These are phyloP conservation scores for Tetrapisispora nanseiensis DNA, from an alignment of 805 yeast species.

Conservation along the genomic window DNA sequence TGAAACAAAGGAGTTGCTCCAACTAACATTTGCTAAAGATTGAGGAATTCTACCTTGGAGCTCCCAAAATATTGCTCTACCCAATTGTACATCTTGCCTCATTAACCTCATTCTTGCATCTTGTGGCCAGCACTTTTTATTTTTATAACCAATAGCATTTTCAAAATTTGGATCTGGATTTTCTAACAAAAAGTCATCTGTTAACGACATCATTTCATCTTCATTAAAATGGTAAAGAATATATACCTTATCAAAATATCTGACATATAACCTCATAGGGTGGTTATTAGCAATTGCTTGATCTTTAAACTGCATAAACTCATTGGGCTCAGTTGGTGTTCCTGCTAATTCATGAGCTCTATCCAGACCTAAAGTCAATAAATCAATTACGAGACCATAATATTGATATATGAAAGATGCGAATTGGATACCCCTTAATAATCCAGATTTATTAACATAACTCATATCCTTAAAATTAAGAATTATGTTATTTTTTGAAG, in stretches of 20 bases:
- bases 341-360: conserved; percentile 87
- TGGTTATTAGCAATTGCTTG: conserved; percentile 48
- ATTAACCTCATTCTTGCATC: conserved; percentile 85
- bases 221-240: conserved; percentile 66
- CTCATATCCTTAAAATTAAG: conserved; percentile 90
- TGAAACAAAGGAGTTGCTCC: conserved; percentile 77
- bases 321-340: conserved; percentile 56
- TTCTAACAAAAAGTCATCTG: conserved; percentile 66
- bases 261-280: conserved; percentile 71
- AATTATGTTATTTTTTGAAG: conserved; percentile 79
- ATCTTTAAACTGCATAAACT: conserved; percentile 63
- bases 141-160: conserved; percentile 75
- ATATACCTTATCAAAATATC: conserved; percentile 77
- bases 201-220: conserved; percentile 64
- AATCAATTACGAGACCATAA: conserved; percentile 78
- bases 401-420: conserved; percentile 83
- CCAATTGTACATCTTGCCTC: conserved; percentile 85
- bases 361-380: conserved; percentile 73
- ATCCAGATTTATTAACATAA: conserved; percentile 80
- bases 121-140: conserved; percentile 89
- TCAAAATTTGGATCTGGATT: conserved; percentile 92
- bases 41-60: conserved; percentile 68
- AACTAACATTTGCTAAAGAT: conserved; percentile 58
- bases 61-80: conserved; percentile 91
- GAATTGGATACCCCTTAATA: conserved; percentile 82